phyloP scores from a whole-genome alignment of 768 basidiomycete species.

The Hypholoma sublateritium region DNA sequence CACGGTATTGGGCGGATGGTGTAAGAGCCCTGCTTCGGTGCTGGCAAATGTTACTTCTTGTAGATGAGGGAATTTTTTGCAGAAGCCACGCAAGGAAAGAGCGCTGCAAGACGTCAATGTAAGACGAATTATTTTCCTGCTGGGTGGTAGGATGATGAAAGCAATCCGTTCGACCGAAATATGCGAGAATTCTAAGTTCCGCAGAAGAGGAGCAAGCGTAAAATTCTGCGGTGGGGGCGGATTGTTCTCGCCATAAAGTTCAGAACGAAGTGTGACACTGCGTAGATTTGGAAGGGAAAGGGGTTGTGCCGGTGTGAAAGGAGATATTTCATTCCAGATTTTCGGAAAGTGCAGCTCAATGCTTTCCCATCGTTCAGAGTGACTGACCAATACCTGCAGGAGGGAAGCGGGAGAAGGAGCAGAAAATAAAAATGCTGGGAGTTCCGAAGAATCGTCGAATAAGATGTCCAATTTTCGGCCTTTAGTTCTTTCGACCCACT shows the following conservation, averaged over 20 bases:
- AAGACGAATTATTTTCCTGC: neutral
- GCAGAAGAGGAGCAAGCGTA: neutral
- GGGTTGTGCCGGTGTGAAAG: neutral
- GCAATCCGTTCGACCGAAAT: neutral
- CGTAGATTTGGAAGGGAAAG: neutral
- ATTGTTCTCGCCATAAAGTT: too few relatives aligned
- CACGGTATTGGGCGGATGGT: neutral
- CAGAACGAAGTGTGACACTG: neutral
- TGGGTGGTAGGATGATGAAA: neutral
- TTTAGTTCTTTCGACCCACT: conserved; percentile 16
- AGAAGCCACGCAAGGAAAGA: neutral
- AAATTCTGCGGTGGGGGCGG: neutral
- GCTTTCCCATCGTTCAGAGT: conserved; percentile 11
- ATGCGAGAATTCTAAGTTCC: neutral
- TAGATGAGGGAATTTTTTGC: neutral
- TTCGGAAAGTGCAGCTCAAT: conserved; percentile 5
- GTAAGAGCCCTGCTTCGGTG: neutral
- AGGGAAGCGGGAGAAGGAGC: neutral
- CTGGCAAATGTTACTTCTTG: neutral
- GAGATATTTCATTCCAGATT: neutral
- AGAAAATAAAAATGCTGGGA: neutral
- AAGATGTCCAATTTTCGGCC: conserved; percentile 15
- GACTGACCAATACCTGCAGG: neutral
- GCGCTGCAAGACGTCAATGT: neutral
- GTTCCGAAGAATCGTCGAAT: conserved; percentile 2